These are phyloP conservation scores for Cryptococcus jaspeensis DNA, from an alignment of 1,284 basidiomycete genomes.

Conservation along the genomic window DNA sequence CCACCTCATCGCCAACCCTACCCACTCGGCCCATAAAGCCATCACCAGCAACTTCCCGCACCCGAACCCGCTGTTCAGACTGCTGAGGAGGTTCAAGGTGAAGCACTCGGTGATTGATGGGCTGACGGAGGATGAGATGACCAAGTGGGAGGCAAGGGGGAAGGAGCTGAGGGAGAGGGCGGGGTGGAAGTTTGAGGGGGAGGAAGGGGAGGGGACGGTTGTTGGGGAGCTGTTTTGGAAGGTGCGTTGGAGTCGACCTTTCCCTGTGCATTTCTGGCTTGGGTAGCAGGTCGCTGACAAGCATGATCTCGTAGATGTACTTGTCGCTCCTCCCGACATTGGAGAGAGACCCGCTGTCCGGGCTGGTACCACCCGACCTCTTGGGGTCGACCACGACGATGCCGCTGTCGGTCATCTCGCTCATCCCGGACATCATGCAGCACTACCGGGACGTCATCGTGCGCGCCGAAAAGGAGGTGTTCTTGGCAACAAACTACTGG, in stretches of 20 bases:
- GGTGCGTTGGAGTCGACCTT: conserved; percentile 28
- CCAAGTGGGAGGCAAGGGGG: conserved; percentile 33
- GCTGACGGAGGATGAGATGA: conserved; percentile 36
- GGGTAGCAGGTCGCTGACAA: background rate
- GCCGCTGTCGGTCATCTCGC: conserved; percentile 54
- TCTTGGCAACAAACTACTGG: conserved; percentile 64
- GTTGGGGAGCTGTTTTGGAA: conserved; percentile 51
- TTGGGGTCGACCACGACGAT: conserved; percentile 59
- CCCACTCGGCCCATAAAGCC: conserved; percentile 34
- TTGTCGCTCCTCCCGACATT: conserved; percentile 57
- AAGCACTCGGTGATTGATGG: conserved; percentile 50
- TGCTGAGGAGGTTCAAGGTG: conserved; percentile 41
- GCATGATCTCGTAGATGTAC: conserved; percentile 53
- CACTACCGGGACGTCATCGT: conserved; percentile 60
- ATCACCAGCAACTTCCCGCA: conserved; percentile 40
- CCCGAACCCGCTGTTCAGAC: conserved; percentile 40
- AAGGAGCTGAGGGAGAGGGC: conserved; percentile 37
- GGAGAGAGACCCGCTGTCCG: conserved; percentile 57
- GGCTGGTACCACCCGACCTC: conserved; percentile 58
- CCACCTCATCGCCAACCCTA: conserved; percentile 40
- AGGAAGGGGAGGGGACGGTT: conserved; percentile 38
- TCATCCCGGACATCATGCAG: conserved; percentile 63
- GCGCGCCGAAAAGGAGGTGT: conserved; percentile 59
- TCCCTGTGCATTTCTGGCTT: too few relatives aligned
- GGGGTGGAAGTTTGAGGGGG: conserved; percentile 47